Conservation (phyloP, 164 flowering plant genomes). For the Stephania yunnanensis region DNA sequence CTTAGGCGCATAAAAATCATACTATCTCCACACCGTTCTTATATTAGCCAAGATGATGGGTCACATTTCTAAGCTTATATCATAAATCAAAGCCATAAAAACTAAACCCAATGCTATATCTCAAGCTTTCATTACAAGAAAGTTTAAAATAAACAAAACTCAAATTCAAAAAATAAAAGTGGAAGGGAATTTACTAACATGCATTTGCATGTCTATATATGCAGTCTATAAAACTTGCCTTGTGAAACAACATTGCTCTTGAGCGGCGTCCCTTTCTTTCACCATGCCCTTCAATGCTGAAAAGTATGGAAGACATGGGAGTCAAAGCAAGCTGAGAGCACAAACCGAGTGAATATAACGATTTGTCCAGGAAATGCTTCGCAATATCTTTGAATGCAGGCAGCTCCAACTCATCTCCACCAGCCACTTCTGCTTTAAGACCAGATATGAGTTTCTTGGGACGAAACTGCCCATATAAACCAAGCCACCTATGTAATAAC, state of each 20-base stretch:
- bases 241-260: conserved; percentile 52
- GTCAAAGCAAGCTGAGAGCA: conserved; percentile 42
- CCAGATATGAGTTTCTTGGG: conserved; percentile 65
- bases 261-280: conserved; percentile 50
- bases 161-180: not conserved
- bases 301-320: conserved; percentile 41
- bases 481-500: conserved; percentile 60
- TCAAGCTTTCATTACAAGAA: not conserved
- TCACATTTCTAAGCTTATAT: not conserved
- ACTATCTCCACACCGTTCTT: too few relatives aligned
- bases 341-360: conserved; percentile 57
- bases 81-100: not conserved
- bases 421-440: conserved; percentile 47
- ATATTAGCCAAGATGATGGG: not conserved
- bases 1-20: too few relatives aligned
- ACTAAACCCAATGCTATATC: not conserved
- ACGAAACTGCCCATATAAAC: conserved; percentile 68
- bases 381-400: conserved; percentile 43
- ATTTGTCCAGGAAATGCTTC: conserved; percentile 61
- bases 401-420: conserved; percentile 39
- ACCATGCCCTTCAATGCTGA: conserved; percentile 63
- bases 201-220: not conserved
- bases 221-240: conserved; percentile 35
- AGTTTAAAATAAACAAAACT: not conserved
- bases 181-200: not conserved